phyloP scores from a whole-genome alignment of 1,284 basidiomycete genomes.

The Cerioporus squamosus region DNA sequence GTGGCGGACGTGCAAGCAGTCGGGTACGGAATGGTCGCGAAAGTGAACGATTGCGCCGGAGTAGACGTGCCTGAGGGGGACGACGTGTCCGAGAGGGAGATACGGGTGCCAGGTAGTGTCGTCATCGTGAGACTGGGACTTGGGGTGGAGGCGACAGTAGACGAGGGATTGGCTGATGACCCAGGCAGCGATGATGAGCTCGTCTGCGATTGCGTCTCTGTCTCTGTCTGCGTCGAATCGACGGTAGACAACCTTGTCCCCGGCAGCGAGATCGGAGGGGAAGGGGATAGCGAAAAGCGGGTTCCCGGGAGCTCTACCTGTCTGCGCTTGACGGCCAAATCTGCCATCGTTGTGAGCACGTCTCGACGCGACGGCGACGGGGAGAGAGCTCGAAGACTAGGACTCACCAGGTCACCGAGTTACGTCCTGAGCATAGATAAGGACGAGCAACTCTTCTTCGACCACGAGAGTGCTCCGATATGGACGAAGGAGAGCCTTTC shows the following conservation, averaged over 20 bases:
- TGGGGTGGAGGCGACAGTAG: not conserved
- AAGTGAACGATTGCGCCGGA: conserved; percentile 12
- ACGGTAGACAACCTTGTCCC: not conserved
- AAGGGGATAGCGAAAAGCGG: not conserved
- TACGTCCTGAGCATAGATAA: conserved; percentile 21
- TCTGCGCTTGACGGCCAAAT: conserved; percentile 12
- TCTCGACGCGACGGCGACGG: not conserved
- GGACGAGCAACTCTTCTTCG: not conserved
- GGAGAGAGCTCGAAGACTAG: not conserved
- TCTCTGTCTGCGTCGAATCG: not conserved
- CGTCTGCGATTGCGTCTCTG: not conserved
- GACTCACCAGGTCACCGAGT: conserved; percentile 8
- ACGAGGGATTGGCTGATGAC: not conserved
- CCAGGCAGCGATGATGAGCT: not conserved
- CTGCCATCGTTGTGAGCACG: conserved; percentile 5
- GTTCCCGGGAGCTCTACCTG: conserved; percentile 11
- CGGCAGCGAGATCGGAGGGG: conserved; percentile 1
- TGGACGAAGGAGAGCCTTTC: conserved; percentile 2
- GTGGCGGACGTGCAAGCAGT: conserved; percentile 20
- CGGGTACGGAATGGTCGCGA: conserved; percentile 7
- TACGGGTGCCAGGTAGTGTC: not conserved
- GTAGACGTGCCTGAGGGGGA: not conserved
- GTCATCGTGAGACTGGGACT: not conserved
- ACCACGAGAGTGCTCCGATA: conserved; percentile 8
- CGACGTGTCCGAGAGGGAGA: no score